Evolutionary conservation across 139 green algal species (phyloP), one percentile per base, ranked within the genome.

Genomic region (Spirogloea muscicola): DNA sequence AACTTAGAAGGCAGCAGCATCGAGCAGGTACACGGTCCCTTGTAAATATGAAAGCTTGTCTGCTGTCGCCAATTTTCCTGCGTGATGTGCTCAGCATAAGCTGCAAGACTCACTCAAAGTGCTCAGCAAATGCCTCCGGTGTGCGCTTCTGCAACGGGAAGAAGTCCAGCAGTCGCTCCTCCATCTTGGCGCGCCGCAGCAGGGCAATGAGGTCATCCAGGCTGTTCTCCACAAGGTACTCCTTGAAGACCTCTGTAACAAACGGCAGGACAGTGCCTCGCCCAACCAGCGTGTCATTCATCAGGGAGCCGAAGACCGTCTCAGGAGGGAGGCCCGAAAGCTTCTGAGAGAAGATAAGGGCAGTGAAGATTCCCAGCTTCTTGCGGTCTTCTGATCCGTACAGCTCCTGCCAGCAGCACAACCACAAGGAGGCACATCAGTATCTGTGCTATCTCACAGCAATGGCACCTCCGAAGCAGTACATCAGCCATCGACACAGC

Each of bases 241-340:
- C 87, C 82, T 86, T 73, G 76, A 96, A 95, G 79, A 98, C 94
- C n/a, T 86, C 82, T 31, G 89, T 96, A 27, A 93, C 58, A 51
- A 96, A 96, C 44, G 88, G 74, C 62, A 93, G 70, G 13, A 94
- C 83, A 18, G 86, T 91, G 49, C 93, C 93, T 73, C 92, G 92
- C 41, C 85, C 76, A 55, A 98, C 90, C 78, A 96, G 87, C 43
- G 91, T 81, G 85, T 98, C 93, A 58, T 95, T 91, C 25, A 90
- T 77, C 72, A 94, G 74, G 9, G 84, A 57, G 48, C 69, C 74
- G 49, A 97, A 90, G 46, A 96, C 89, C 49, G 84, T 85, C 29
- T 94, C 89, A 3, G 91, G 85, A 44, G 93, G 71, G 68, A 82
- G 49, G 1, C 62, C 73, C 29, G 67, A 58, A 3, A 83, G 52